Evolutionary conservation across 2,329 filamentous ascomycete species (phyloP), one percentile per base, ranked within the genome.

Genomic region (Neofusicoccum parvum): DNA sequence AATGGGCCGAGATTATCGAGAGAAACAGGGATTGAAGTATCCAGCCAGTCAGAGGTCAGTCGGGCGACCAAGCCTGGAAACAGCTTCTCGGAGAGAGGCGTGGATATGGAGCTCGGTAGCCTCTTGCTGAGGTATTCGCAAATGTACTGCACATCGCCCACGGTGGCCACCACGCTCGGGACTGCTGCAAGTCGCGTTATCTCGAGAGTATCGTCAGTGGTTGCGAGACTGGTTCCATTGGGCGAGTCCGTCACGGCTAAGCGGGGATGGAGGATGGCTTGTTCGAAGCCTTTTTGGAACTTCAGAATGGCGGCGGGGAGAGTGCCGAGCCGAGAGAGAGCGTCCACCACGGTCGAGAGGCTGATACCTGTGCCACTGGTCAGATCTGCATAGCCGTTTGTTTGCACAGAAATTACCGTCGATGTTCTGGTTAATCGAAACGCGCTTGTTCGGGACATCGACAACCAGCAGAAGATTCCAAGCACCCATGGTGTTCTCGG

Each of bases 11-110:
- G 88, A 11, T 90, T 88, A 11, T 85, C 82, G 11, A 97, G 81
- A 0, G 91, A 89, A 1, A 89, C 82, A 0, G 95, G 94, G 0
- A 99, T 89, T 0, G 88, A 87, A 14, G 87, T 84, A 37, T 91
- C 87, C 7, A 99, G 84, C 90, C 92, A 96, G 4, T 85, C 82
- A 4, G 85, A 85, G 46, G 92, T 89, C 11, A 97, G 82, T 23
- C 87, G 86, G 5, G 87, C 83, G 9, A 89, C 84, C 10, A 97
- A 78, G 45, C 86, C 83, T 0, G 88, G 88, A 75, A 97, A 86
- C 74, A 97, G 86, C 9, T 87, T 85, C 12, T 85, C 81, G 0
- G 91, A 90, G 1, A 97, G 79, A 1, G 86, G 82, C 7, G 76
- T 69, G 7, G 79, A 75, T 12, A 88, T 75, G 2, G 78, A 75